Evolutionary conservation across 139 green algal genomes (phyloP).

Genomic region (Desmodesmus armatus): DNA sequence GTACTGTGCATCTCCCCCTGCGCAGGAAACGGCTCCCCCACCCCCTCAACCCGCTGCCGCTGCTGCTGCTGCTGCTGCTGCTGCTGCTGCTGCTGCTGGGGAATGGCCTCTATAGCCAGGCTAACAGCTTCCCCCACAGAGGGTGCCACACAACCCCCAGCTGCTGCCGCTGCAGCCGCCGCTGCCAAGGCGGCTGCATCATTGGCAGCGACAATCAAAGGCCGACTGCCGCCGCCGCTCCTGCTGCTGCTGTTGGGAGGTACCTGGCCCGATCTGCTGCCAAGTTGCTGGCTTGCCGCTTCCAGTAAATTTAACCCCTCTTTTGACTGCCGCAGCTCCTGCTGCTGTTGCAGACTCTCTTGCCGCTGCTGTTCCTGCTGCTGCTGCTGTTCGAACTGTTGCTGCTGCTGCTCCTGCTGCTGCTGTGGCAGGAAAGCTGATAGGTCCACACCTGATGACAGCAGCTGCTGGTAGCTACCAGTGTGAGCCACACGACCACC

Average conservation of each 20-base stretch:
- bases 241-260: neutral
- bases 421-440: slow-evolving; percentile 4
- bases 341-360: neutral
- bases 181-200: neutral
- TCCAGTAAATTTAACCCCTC: too few species aligned
- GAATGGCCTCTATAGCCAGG: neutral
- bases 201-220: neutral
- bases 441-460: neutral
- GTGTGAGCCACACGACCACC: slow-evolving; percentile 77
- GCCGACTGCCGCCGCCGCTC: neutral
- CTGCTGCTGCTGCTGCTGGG: neutral
- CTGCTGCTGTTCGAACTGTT: neutral
- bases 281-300: too few species aligned
- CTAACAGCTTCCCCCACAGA: neutral
- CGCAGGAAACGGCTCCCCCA: too few species aligned
- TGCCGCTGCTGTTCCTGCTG: neutral
- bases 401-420: neutral
- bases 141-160: neutral
- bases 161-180: neutral
- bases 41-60: neutral
- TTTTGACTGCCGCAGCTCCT: neutral
- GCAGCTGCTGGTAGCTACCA: slow-evolving; percentile 48
- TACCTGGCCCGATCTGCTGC: too few species aligned
- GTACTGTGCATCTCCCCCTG: neutral
- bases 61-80: slow-evolving; percentile 4